Evolutionary conservation across 1,284 basidiomycete species (phyloP).

Genomic region (Coriolopsis trogii): DNA sequence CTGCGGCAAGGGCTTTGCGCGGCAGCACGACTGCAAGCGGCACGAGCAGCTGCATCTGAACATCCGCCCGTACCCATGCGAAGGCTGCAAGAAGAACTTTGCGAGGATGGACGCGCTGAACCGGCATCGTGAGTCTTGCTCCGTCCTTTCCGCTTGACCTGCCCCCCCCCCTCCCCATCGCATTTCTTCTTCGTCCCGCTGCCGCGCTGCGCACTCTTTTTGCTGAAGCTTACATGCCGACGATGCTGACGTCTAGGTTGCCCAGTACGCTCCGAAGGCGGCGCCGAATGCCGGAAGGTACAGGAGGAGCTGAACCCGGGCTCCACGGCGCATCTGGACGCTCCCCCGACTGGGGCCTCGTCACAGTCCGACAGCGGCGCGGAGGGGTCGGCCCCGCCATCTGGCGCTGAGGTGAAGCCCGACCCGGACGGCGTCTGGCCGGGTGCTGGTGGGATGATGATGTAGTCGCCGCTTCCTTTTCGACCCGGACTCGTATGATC

Average conservation of each 20-base stretch:
- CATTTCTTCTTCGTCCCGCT: background rate
- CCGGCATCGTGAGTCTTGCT: constrained; percentile 62
- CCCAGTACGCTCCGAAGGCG: constrained; percentile 58
- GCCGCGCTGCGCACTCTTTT: background rate
- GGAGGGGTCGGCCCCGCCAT: constrained; percentile 20
- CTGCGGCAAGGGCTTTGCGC: constrained; percentile 82
- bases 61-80: constrained; percentile 75
- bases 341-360: constrained; percentile 9
- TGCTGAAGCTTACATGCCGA: constrained; percentile 1
- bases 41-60: constrained; percentile 83
- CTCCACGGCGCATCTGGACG: constrained; percentile 24
- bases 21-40: constrained; percentile 84
- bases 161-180: background rate
- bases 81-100: constrained; percentile 79
- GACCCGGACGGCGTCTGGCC: constrained; percentile 29
- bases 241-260: constrained; percentile 13
- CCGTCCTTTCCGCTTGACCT: background rate
- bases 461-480: no score
- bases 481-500: no score
- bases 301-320: constrained; percentile 35
- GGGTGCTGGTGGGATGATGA: constrained; percentile 23
- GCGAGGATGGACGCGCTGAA: constrained; percentile 81
- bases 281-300: constrained; percentile 52
- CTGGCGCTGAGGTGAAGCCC: constrained; percentile 25
- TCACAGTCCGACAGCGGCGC: constrained; percentile 19